Evolutionary conservation across 768 basidiomycete species (phyloP).

Genomic region (Boletus tylopilopsis): DNA sequence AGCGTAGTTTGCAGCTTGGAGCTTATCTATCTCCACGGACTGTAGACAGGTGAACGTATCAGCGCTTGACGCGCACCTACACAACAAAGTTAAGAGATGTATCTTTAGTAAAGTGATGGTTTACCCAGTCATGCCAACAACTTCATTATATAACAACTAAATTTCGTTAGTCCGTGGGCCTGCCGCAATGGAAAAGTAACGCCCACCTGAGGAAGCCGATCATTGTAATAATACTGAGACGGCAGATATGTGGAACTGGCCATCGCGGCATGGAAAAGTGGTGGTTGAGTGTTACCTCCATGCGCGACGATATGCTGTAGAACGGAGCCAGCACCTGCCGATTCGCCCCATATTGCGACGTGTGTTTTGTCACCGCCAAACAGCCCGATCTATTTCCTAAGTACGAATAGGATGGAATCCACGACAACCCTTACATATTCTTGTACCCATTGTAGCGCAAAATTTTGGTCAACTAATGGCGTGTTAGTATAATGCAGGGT

Average conservation of each 20-base stretch:
- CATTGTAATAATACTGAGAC: conserved; percentile 34
- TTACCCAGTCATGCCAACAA: conserved; percentile 11
- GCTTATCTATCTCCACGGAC: conserved; percentile 23
- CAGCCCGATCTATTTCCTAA: conserved; percentile 21
- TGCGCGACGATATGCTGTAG: conserved; percentile 33
- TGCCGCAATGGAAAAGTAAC: no score
- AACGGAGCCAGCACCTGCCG: conserved; percentile 34
- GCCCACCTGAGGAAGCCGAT: conserved; percentile 26
- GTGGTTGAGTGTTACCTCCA: conserved; percentile 31
- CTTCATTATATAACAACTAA: conserved; percentile 18
- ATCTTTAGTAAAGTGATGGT: not conserved
- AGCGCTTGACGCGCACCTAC: conserved; percentile 31
- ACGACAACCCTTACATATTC: conserved; percentile 21
- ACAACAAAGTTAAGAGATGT: conserved; percentile 3
- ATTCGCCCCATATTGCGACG: conserved; percentile 38
- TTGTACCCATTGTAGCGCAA: conserved; percentile 37
- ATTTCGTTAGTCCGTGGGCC: no score
- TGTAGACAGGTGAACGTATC: conserved; percentile 43
- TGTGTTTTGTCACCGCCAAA: conserved; percentile 32
- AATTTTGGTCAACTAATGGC: conserved; percentile 33
- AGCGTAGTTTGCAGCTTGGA: conserved; percentile 34
- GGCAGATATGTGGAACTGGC: conserved; percentile 31
- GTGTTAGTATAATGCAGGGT: not conserved
- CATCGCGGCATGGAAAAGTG: conserved; percentile 32
- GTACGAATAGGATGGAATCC: not conserved